Evolutionary conservation across 192 early-diverging fungal genomes (phyloP).

Genomic region (Coemansia sp.): DNA sequence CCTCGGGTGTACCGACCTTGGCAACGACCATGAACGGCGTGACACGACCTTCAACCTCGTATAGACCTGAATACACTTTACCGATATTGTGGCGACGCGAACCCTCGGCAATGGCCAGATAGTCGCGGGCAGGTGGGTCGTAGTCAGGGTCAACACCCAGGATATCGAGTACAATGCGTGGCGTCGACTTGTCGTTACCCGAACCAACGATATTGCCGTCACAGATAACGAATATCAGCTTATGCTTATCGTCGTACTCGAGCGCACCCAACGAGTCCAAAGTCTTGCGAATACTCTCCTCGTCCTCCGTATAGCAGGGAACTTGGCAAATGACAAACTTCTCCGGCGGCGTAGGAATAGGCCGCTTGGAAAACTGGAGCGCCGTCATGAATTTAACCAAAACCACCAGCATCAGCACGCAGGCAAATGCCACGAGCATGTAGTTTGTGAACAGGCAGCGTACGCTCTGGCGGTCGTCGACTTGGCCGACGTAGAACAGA

Average conservation of each 20-base stretch:
- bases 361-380: constrained; percentile 68
- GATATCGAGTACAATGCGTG: constrained; percentile 93
- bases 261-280: constrained; percentile 78
- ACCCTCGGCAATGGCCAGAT: constrained; percentile 89
- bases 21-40: constrained; percentile 96
- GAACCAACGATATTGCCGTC: constrained; percentile 95
- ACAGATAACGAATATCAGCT: constrained; percentile 85
- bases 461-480: constrained; percentile 77
- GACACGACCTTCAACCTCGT: constrained; percentile 84
- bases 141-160: constrained; percentile 82
- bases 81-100: constrained; percentile 92
- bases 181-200: constrained; percentile 96
- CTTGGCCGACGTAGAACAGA: constrained; percentile 78
- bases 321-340: constrained; percentile 97
- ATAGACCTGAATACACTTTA: constrained; percentile 95
- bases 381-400: constrained; percentile 78
- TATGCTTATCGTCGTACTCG: constrained; percentile 85
- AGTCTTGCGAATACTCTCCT: constrained; percentile 82
- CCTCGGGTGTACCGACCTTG: constrained; percentile 90
- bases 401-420: constrained; percentile 78
- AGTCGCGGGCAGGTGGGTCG: constrained; percentile 76
- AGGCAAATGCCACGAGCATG: constrained; percentile 76
- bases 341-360: constrained; percentile 81
- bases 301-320: constrained; percentile 95
- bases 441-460: constrained; percentile 85